Evolutionary conservation across 352 stramenopile species (phyloP), one percentile per base, ranked within the genome.

Genomic region (Pythium vanterpoolii): DNA sequence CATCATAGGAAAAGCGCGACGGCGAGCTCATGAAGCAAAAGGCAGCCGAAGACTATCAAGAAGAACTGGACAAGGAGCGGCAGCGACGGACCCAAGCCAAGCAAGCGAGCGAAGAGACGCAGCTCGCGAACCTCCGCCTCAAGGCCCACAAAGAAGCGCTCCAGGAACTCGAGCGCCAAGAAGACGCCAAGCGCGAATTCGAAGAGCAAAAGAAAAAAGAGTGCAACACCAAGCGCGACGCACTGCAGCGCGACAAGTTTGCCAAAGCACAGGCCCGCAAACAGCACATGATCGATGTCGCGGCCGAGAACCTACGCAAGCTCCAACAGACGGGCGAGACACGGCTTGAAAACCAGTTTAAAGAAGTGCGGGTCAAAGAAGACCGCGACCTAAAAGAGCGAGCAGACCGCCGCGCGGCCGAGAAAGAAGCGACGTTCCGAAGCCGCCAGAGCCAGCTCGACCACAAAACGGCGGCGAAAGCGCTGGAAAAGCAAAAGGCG

Each of bases 211-310:
- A 96, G 50, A 92, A 91, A 30, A 71, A 80, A 39, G 50, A 76
- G 38, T 77, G 81, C 4, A 76, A 86, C 34, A 69, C 74, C 10
- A 89, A 88, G 55, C 79, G 84, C 9, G 69, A 90, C 21, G 68
- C 77, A 47, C 54, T 93, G 24, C 73, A 86, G 33, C 64, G 65
- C 4, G 68, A 85, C 33, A 92, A 91, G 48, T 74, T 78, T 34
- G 77, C 78, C 18, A 71, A 74, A 30, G 60, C 76, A 0, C 77
- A 88, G 33, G 70, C 80, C 31, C 69, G 81, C 44, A 92, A 92
- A 51, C 81, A 92, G 60, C 80, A 79, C 19, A 93, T 95, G 85
- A 92, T 95, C 43, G 81, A 95, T 46, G 67, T 90, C 52, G 85
- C 77, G 27, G 80, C 77, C 14, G 73, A 90, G 21, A 89, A 90